Evolutionary conservation across 306 rosid species (phyloP), one percentile per base, ranked within the genome.

Genomic region (Quercus gilva): DNA sequence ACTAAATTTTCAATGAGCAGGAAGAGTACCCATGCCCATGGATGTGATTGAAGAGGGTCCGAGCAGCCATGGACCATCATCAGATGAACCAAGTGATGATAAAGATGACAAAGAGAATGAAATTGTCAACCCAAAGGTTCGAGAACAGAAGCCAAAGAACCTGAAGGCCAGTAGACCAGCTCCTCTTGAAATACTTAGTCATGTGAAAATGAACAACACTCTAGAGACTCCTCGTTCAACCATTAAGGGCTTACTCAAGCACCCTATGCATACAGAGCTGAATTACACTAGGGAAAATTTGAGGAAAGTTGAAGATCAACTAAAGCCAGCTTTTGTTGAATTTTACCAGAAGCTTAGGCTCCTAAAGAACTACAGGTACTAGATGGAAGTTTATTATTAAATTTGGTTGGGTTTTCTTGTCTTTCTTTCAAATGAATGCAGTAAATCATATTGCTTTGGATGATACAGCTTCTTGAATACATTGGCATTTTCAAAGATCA

Each of bases 401-500:
- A 61, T 61, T 28, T 13, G 8, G 18, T 26, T 61, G 31, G 37
- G 35, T 7, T 73, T 52, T 5, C n/a, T 29, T 83, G 35, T 61
- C 5, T 57, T 41, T 41, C 37, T 33, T 51, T 49, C 53, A 12
- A 49, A 49, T 49, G 15, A 49, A 12, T 49, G 15, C 53, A 12
- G 15, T 49, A 12, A 49, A 12, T 49, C 53, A 49, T 49, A 10
- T 41, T 49, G 53, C 53, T 49, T 10, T 49, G 53, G 3, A 49
- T 49, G 15, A 12, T 49, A 69, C 88, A 92, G 94, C 74, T 92
- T 90, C 82, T 84, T 92, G 71, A 92, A 92, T 65, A 75, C 81
- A 15, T 37, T 90, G 89, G 97, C 97, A 29, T 86, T 92, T 85
- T 90, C 93, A 4, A 92, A 92, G 90, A 90, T 90, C 80, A 92